A percentile compares a stretch with the other conserved stretches of the same genome.
These are phyloP conservation scores for Podospora didyma DNA, from an alignment of 495 filamentous ascomycete genomes.

Conservation along the genomic window DNA sequence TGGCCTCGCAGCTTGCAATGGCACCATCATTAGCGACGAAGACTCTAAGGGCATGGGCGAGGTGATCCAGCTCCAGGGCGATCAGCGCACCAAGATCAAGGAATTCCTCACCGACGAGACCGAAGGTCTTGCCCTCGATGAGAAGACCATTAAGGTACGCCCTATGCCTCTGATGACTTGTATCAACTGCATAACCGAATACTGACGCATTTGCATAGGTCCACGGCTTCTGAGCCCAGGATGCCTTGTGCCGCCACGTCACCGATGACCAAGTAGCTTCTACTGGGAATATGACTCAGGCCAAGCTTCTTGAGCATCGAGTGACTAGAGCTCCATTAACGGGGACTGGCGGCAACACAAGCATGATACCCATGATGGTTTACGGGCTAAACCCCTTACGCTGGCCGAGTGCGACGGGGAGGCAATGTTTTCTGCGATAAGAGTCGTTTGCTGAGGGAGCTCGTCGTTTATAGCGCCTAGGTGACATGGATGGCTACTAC, in stretches of 20 bases:
- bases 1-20: slow-evolving; percentile 82
- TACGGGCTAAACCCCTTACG: slow-evolving; percentile 14
- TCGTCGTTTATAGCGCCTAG: background rate
- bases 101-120: slow-evolving; percentile 96
- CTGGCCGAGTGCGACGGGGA: slow-evolving; percentile 7
- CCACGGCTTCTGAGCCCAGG: slow-evolving; percentile 68
- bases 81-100: slow-evolving; percentile 97
- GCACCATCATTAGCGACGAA: slow-evolving; percentile 93
- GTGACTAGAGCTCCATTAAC: slow-evolving; percentile 11
- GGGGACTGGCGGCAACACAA: slow-evolving; percentile 17
- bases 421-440: slow-evolving; percentile 13
- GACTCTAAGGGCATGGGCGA: slow-evolving; percentile 81
- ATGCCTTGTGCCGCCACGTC: slow-evolving; percentile 31
- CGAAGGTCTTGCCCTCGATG: slow-evolving; percentile 83
- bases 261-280: slow-evolving; percentile 12
- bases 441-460: slow-evolving; percentile 19
- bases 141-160: slow-evolving; percentile 92
- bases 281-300: slow-evolving; percentile 9
- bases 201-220: slow-evolving; percentile 39
- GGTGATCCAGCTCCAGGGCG: slow-evolving; percentile 99
- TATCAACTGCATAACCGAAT: background rate
- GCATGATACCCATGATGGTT: slow-evolving; percentile 29
- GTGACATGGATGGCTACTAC: slow-evolving; percentile 12
- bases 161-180: background rate
- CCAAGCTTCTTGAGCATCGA: slow-evolving; percentile 12